phyloP scores from a whole-genome alignment of 139 green algal genomes.

The Coelastrella sp. region DNA sequence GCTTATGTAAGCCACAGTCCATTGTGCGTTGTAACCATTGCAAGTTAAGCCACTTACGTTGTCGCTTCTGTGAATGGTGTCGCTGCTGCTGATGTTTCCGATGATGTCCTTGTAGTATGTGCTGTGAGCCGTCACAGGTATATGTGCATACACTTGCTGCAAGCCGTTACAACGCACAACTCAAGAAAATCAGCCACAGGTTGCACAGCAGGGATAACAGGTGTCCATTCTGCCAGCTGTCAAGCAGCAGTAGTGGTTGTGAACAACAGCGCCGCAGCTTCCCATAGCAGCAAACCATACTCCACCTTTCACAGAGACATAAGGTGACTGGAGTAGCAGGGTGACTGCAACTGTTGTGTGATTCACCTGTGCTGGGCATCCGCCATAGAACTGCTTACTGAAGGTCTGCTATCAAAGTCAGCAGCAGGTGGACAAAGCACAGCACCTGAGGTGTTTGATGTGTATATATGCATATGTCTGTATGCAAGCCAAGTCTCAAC shows the following conservation, averaged over 20 bases:
- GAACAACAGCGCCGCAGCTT: too few relatives aligned
- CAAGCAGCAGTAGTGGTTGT: neutral
- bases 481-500: neutral
- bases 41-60: neutral
- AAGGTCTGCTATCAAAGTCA: too few relatives aligned
- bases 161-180: neutral
- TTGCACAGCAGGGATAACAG: neutral
- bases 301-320: too few relatives aligned
- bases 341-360: too few relatives aligned
- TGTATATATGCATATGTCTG: too few relatives aligned
- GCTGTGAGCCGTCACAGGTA: conserved; percentile 70
- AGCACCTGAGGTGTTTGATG: too few relatives aligned
- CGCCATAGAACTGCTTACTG: too few relatives aligned
- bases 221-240: neutral
- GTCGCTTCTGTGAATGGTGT: conserved; percentile 39
- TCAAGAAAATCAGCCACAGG: neutral
- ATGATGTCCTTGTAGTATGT: conserved; percentile 93
- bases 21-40: too few relatives aligned
- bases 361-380: too few relatives aligned
- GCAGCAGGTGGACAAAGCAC: neutral
- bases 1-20: too few relatives aligned
- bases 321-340: too few relatives aligned
- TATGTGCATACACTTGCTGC: conserved; percentile 65
- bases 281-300: too few relatives aligned
- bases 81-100: conserved; percentile 88